Conservation (phyloP, 129 eudicot species). For the Scalesia atractyloides region DNA sequence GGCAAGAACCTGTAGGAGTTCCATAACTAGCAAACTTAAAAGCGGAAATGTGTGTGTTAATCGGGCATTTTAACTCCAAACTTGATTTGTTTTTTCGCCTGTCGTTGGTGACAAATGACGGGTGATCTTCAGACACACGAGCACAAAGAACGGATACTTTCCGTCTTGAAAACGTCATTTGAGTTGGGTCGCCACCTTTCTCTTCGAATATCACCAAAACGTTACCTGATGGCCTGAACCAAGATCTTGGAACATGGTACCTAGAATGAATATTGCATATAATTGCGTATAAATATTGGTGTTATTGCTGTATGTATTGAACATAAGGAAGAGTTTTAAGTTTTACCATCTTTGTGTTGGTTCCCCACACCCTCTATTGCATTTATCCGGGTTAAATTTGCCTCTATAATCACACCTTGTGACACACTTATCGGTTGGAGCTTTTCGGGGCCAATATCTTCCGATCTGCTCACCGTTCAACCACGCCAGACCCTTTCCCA, state of each 20-base stretch:
- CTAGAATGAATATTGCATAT: constrained; percentile 30
- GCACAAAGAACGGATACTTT: constrained; percentile 57
- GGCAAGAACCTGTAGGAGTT: constrained; percentile 76
- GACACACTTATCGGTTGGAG: constrained; percentile 73
- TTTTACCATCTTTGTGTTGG: constrained; percentile 96
- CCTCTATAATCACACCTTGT: constrained; percentile 84
- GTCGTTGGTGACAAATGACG: constrained; percentile 44
- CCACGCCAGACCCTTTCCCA: constrained; percentile 99
- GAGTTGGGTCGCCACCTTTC: constrained; percentile 92
- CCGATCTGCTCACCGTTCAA: constrained; percentile 93
- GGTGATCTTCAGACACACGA: constrained; percentile 72
- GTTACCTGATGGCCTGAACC: constrained; percentile 93
- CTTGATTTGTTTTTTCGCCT: constrained; percentile 37
- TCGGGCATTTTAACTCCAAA: constrained; percentile 61
- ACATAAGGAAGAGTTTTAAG: not conserved
- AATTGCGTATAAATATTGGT: not conserved
- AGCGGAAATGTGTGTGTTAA: constrained; percentile 47
- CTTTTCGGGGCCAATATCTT: constrained; percentile 89
- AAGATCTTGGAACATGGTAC: constrained; percentile 98
- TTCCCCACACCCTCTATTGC: constrained; percentile 83
- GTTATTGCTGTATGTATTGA: not conserved
- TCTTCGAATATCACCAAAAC: constrained; percentile 88
- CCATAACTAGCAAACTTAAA: constrained; percentile 86
- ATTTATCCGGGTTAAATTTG: constrained; percentile 80
- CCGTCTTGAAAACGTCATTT: constrained; percentile 67